A percentile compares a stretch with the other conserved stretches of the same genome.
These are phyloP conservation scores for Akebia trifoliata DNA, from an alignment of 164 flowering plant species.

Conservation along the genomic window DNA sequence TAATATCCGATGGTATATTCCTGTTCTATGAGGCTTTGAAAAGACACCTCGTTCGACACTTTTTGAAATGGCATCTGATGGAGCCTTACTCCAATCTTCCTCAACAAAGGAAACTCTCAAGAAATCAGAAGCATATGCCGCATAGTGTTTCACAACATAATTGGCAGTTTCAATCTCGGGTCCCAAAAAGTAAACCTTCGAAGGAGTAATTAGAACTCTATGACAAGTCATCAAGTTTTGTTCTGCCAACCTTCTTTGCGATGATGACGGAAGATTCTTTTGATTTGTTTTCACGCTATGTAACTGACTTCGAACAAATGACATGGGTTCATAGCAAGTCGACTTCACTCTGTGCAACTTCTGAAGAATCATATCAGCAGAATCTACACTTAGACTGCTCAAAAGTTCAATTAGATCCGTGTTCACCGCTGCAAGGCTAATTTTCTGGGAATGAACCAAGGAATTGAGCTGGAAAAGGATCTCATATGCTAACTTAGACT, in stretches of 20 bases:
- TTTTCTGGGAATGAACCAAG: slow-evolving; percentile 71
- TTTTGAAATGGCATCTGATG: slow-evolving; percentile 48
- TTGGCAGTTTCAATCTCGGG: slow-evolving; percentile 90
- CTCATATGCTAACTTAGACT: slow-evolving; percentile 50
- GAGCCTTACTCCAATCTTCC: slow-evolving; percentile 88
- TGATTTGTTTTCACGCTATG: slow-evolving; percentile 16
- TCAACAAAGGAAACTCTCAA: slow-evolving; percentile 90
- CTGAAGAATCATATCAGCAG: slow-evolving; percentile 45
- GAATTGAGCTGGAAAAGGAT: slow-evolving; percentile 80
- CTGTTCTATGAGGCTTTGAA: slow-evolving; percentile 54
- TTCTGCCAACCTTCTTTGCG: slow-evolving; percentile 25
- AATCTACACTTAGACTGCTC: slow-evolving; percentile 31
- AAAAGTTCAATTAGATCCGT: slow-evolving; percentile 45
- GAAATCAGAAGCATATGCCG: slow-evolving; percentile 72
- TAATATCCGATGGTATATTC: slow-evolving; percentile 59
- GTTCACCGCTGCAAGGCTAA: slow-evolving; percentile 48
- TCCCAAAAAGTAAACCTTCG: slow-evolving; percentile 82
- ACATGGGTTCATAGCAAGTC: slow-evolving; percentile 59
- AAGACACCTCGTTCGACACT: slow-evolving; percentile 46
- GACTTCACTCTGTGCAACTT: slow-evolving; percentile 56
- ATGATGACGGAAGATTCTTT: slow-evolving; percentile 26
- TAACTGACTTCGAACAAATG: slow-evolving; percentile 39
- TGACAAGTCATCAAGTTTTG: slow-evolving; percentile 70
- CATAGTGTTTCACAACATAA: slow-evolving; percentile 73
- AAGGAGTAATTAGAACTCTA: slow-evolving; percentile 71